phyloP scores from a whole-genome alignment of 768 basidiomycete species.

The Hysterangium stoloniferum region DNA sequence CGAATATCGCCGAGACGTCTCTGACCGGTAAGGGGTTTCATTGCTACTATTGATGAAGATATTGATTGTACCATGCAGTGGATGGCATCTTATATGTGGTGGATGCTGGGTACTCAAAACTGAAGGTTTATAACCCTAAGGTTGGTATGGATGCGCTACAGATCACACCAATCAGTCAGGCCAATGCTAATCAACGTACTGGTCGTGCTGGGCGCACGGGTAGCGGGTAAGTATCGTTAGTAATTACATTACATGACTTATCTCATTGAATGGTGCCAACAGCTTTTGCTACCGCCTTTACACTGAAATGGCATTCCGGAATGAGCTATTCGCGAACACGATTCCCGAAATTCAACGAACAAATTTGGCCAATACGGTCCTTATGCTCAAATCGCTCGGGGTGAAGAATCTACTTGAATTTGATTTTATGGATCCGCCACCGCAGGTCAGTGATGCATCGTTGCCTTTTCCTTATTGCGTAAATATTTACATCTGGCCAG shows the following conservation, averaged over 20 bases:
- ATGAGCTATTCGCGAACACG: conserved; percentile 91
- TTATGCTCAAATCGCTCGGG: conserved; percentile 90
- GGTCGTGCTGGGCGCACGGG: conserved; percentile 97
- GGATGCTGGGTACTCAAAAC: conserved; percentile 92
- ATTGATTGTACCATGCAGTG: conserved; percentile 38
- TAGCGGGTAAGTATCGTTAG: conserved; percentile 57
- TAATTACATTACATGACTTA: background rate
- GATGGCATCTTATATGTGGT: conserved; percentile 98
- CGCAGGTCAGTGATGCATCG: conserved; percentile 54
- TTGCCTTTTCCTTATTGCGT: background rate
- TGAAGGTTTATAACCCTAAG: conserved; percentile 98
- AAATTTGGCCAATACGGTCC: conserved; percentile 93
- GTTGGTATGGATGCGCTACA: conserved; percentile 99
- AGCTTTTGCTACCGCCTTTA: conserved; percentile 95
- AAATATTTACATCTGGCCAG: conserved; percentile 29
- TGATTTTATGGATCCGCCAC: conserved; percentile 99
- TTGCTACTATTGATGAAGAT: background rate
- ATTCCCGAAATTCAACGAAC: conserved; percentile 99
- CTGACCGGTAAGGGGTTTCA: conserved; percentile 58
- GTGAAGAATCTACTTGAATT: conserved; percentile 97
- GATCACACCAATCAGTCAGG: conserved; percentile 98
- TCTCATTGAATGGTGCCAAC: conserved; percentile 12
- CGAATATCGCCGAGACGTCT: conserved; percentile 98
- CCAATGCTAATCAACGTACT: conserved; percentile 93
- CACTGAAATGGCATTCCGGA: conserved; percentile 94